Percentiles rank a stretch among this genome's conserved stretches.
Evolutionary conservation across 1,139 yeast species (phyloP).

Genomic region (Saccharomycopsis phalli): DNA sequence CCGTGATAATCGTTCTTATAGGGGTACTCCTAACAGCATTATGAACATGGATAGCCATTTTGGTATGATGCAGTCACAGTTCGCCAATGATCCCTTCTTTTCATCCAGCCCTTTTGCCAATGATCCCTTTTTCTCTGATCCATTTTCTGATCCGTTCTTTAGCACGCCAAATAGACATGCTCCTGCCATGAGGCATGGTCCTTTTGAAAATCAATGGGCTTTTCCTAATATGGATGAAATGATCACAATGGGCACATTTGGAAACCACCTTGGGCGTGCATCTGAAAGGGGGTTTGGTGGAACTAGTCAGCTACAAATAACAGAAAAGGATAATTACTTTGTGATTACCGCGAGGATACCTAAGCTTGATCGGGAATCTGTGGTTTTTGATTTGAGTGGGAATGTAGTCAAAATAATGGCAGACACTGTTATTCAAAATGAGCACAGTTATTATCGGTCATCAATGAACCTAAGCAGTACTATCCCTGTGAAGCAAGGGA

Average conservation of each 20-base stretch:
- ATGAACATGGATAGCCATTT: no score
- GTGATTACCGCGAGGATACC: background rate
- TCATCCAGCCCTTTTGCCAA: no score
- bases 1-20: no score
- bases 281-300: no score
- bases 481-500: background rate
- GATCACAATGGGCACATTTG: background rate
- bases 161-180: no score
- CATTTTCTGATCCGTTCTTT: background rate
- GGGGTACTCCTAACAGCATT: no score
- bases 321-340: background rate
- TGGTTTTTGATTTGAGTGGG: background rate
- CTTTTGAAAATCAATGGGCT: no score
- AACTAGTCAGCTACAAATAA: background rate
- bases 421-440: background rate
- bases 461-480: background rate
- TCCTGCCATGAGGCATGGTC: no score
- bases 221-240: background rate
- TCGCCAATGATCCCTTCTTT: no score
- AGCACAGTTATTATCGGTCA: background rate
- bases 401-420: background rate
- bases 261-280: no score
- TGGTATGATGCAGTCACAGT: no score
- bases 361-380: background rate
- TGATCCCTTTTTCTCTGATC: conserved; percentile 12